Evolutionary conservation across 1,284 basidiomycete genomes (phyloP).

Genomic region (Lignosus rhinocerotis): DNA sequence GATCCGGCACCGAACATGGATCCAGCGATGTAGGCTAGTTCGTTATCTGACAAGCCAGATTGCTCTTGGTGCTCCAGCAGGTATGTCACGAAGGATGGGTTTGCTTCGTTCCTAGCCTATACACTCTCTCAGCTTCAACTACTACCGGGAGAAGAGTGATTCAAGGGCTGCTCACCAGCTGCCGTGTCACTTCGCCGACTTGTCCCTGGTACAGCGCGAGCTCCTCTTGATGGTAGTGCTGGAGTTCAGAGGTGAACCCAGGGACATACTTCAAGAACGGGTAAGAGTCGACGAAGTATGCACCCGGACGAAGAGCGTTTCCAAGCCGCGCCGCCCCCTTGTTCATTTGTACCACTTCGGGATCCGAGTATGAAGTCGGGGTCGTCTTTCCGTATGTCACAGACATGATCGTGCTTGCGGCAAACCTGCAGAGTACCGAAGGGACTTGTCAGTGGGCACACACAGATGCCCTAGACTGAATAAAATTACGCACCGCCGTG

Average conservation of each 20-base stretch:
- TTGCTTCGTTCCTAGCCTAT: conserved; percentile 39
- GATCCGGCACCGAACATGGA: conserved; percentile 66
- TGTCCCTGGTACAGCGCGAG: conserved; percentile 53
- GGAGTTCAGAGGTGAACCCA: conserved; percentile 54
- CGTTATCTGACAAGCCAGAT: conserved; percentile 50
- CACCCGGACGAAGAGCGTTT: conserved; percentile 51
- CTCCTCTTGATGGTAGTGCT: conserved; percentile 57
- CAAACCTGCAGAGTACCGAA: conserved; percentile 44
- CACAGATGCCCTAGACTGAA: too few relatives aligned
- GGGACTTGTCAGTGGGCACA: background rate
- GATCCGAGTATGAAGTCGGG: conserved; percentile 52
- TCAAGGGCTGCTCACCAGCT: conserved; percentile 41
- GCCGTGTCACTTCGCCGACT: conserved; percentile 43
- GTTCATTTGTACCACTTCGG: conserved; percentile 55
- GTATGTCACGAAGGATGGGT: conserved; percentile 54
- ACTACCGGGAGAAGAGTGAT: background rate
- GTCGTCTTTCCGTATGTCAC: conserved; percentile 64
- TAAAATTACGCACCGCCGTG: background rate
- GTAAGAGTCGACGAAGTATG: conserved; percentile 57
- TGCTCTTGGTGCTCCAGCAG: conserved; percentile 54
- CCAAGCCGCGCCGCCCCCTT: conserved; percentile 49
- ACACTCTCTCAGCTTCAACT: too few relatives aligned
- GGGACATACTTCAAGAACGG: conserved; percentile 59
- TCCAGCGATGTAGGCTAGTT: conserved; percentile 61
- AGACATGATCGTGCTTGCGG: conserved; percentile 62